Evolutionary conservation across 441 rosid species (phyloP).

Genomic region (Bruguiera hainesii): DNA sequence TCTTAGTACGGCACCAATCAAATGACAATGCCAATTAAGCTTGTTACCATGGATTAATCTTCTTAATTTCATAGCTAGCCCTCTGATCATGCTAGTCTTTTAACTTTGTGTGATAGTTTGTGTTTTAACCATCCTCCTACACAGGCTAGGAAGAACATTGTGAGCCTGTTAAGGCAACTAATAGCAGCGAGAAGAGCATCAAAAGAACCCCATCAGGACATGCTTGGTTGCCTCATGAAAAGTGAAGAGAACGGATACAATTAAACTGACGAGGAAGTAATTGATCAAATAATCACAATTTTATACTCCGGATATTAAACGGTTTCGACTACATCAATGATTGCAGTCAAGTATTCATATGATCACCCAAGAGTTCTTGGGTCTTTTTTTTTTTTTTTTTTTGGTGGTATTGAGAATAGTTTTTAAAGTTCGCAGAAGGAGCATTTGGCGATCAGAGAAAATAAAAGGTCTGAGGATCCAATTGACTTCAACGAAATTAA

Average conservation of each 20-base stretch:
- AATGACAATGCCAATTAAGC: too few relatives aligned
- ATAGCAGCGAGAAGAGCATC: slow-evolving; percentile 55
- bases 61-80: too few relatives aligned
- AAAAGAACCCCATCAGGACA: slow-evolving; percentile 46
- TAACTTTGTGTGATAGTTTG: too few relatives aligned
- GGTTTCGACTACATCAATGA: slow-evolving; percentile 90
- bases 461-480: slow-evolving; percentile 62
- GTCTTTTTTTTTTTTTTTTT: neutral
- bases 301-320: slow-evolving; percentile 91
- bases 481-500: slow-evolving; percentile 61
- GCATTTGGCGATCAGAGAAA: slow-evolving; percentile 56
- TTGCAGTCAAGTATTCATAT: slow-evolving; percentile 84
- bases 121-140: neutral
- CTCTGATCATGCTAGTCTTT: too few relatives aligned
- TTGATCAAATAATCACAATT: slow-evolving; percentile 81
- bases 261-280: slow-evolving; percentile 63
- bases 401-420: neutral
- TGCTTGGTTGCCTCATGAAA: slow-evolving; percentile 73
- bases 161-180: slow-evolving; percentile 48
- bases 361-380: slow-evolving; percentile 68
- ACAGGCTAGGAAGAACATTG: slow-evolving; percentile 74
- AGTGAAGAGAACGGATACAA: slow-evolving; percentile 43
- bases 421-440: slow-evolving; percentile 46
- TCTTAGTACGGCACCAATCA: too few relatives aligned
- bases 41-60: too few relatives aligned